Evolutionary conservation across 805 yeast genomes (phyloP).

Genomic region (Crinitomyces ghanaensis): DNA sequence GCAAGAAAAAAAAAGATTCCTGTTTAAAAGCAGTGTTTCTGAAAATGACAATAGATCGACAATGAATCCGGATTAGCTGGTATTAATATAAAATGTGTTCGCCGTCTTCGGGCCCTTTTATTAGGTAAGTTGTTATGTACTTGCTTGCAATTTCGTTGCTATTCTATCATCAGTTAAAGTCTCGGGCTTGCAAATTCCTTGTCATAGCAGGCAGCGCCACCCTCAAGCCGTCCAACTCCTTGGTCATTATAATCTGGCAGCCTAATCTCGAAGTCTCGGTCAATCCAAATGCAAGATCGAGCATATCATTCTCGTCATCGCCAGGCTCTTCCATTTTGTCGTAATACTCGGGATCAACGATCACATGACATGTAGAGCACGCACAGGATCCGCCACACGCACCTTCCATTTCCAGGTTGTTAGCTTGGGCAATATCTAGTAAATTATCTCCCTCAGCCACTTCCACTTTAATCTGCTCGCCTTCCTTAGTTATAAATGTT

Average conservation of each 20-base stretch:
- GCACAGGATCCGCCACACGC: conserved; percentile 99
- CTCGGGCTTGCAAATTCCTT: conserved; percentile 73
- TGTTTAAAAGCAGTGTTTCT: too few relatives aligned
- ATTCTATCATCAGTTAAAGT: conserved; percentile 34
- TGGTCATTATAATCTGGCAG: conserved; percentile 83
- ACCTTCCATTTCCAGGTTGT: conserved; percentile 87
- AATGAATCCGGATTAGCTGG: too few relatives aligned
- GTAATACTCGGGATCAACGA: conserved; percentile 89
- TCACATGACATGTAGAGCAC: conserved; percentile 94
- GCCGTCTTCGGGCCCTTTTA: too few relatives aligned
- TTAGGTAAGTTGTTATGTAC: too few relatives aligned
- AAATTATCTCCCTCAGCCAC: conserved; percentile 88
- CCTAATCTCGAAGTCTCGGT: conserved; percentile 96
- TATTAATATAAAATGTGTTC: too few relatives aligned
- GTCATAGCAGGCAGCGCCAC: conserved; percentile 98
- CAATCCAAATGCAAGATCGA: conserved; percentile 92
- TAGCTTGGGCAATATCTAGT: conserved; percentile 88
- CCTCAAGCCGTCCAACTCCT: conserved; percentile 83
- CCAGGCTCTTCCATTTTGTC: conserved; percentile 89
- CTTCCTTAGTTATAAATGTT: conserved; percentile 88
- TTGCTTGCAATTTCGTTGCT: too few relatives aligned
- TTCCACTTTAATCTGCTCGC: conserved; percentile 67
- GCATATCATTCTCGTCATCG: conserved; percentile 97
- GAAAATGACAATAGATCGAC: too few relatives aligned
- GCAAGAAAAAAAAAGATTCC: too few relatives aligned